phyloP scores from a whole-genome alignment of 2,329 filamentous ascomycete genomes.

The Fusarium avenaceum region DNA sequence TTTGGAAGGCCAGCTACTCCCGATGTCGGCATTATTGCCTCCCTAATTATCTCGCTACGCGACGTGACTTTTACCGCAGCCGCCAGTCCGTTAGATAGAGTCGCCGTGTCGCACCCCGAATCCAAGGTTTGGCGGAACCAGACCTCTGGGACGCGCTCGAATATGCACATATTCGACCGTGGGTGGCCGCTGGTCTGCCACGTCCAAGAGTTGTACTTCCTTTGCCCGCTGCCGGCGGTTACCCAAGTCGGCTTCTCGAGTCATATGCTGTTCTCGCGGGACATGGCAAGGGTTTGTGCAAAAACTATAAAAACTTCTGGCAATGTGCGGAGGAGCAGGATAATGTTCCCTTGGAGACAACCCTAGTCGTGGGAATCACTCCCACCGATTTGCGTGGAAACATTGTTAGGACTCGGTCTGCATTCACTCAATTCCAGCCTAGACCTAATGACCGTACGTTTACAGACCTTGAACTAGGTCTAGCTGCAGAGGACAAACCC shows the following conservation, averaged over 20 bases:
- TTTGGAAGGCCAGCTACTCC: constrained; percentile 12
- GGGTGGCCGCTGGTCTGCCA: neutral
- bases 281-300: constrained; percentile 10
- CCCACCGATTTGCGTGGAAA: constrained; percentile 14
- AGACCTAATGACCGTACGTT: neutral
- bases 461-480: neutral
- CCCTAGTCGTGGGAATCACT: constrained; percentile 6
- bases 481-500: accelerated
- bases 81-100: neutral
- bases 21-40: neutral
- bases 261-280: constrained; percentile 16
- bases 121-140: neutral
- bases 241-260: constrained; percentile 5
- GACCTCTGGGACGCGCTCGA: constrained; percentile 13
- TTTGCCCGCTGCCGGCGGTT: neutral
- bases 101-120: neutral
- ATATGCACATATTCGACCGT: neutral
- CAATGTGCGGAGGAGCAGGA: constrained; percentile 10
- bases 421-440: constrained; percentile 3
- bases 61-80: neutral
- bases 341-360: neutral
- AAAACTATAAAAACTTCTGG: constrained; percentile 5
- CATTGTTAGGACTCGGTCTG: neutral
- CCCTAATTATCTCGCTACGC: constrained; percentile 4
- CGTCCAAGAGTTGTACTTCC: neutral